phyloP scores from a whole-genome alignment of 805 yeast genomes.

The Candida glaebosa region DNA sequence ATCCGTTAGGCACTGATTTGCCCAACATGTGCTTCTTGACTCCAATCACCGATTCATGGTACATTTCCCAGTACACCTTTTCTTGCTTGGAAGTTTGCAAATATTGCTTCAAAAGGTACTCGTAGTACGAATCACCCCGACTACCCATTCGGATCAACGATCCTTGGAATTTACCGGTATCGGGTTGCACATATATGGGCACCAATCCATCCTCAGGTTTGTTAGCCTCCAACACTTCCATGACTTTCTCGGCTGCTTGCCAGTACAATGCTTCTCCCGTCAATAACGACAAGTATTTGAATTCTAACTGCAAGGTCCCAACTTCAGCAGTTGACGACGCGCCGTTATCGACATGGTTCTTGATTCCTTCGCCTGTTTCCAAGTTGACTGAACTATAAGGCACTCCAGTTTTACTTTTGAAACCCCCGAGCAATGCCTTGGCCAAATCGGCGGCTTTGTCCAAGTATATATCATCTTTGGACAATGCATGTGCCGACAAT shows the following conservation, averaged over 20 bases:
- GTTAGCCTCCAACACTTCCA: constrained; percentile 64
- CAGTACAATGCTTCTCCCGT: constrained; percentile 81
- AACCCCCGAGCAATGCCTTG: constrained; percentile 67
- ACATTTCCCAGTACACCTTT: constrained; percentile 64
- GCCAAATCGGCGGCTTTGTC: constrained; percentile 80
- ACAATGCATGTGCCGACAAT: constrained; percentile 73
- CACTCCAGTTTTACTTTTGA: constrained; percentile 61
- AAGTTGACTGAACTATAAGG: constrained; percentile 81
- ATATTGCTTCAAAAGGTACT: constrained; percentile 81
- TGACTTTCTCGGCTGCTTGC: constrained; percentile 72
- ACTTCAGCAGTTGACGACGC: constrained; percentile 90
- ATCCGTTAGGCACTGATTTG: constrained; percentile 57
- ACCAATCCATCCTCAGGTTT: constrained; percentile 71
- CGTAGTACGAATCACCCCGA: constrained; percentile 91
- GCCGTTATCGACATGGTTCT: constrained; percentile 64
- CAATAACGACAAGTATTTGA: constrained; percentile 73
- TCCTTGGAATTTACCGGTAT: constrained; percentile 66
- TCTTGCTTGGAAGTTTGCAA: constrained; percentile 68
- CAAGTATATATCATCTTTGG: constrained; percentile 65
- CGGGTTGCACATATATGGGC: constrained; percentile 77
- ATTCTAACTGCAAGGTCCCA: constrained; percentile 80
- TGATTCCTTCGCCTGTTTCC: constrained; percentile 55
- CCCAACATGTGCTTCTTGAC: constrained; percentile 64
- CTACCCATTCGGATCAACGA: constrained; percentile 75
- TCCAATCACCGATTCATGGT: constrained; percentile 73